phyloP scores from a whole-genome alignment of 164 flowering plant genomes.

The Piper longum region DNA sequence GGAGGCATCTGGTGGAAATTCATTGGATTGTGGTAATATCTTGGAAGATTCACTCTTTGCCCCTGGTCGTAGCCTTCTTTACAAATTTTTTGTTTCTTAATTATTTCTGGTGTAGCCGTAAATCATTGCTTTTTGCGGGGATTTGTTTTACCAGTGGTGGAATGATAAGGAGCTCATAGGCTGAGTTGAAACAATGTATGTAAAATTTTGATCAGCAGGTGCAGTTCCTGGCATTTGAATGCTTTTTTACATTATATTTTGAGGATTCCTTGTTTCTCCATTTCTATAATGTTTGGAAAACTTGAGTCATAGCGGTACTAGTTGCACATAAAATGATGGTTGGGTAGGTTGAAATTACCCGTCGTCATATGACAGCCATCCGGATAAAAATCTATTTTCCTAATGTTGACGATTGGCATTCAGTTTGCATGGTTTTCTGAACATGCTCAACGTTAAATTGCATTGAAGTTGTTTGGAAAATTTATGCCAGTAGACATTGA shows the following conservation, averaged over 20 bases:
- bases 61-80: slow-evolving; percentile 2
- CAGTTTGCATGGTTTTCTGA: too few relatives aligned
- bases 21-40: slow-evolving; percentile 60
- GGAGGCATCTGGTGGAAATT: slow-evolving; percentile 91
- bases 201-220: neutral
- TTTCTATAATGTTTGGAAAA: too few relatives aligned
- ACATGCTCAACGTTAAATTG: too few relatives aligned
- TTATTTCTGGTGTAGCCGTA: neutral
- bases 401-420: too few relatives aligned
- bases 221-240: neutral
- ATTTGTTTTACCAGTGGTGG: neutral
- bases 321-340: too few relatives aligned
- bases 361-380: too few relatives aligned
- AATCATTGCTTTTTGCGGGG: neutral
- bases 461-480: too few relatives aligned
- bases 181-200: neutral
- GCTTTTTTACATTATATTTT: neutral
- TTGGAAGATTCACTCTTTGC: slow-evolving; percentile 2
- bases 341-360: too few relatives aligned
- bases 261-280: too few relatives aligned
- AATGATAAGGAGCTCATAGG: neutral
- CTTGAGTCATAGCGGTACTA: too few relatives aligned
- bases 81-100: neutral
- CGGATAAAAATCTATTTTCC: too few relatives aligned
- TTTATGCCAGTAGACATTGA: too few relatives aligned